These are phyloP conservation scores for Hypoxylon rickii DNA, from an alignment of 495 filamentous ascomycete species.

Conservation along the genomic window DNA sequence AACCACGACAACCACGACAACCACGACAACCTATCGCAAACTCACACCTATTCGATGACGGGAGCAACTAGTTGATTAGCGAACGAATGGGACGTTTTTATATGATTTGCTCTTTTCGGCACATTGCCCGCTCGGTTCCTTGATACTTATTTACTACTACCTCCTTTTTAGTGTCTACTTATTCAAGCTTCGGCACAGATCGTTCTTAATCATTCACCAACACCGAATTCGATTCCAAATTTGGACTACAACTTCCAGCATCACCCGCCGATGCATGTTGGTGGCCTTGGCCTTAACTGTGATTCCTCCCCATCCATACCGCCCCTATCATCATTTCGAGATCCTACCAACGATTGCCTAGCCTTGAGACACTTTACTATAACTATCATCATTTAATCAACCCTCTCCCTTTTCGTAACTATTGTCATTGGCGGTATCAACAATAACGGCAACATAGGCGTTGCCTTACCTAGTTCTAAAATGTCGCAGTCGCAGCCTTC, in stretches of 20 bases:
- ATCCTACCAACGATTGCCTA: background rate
- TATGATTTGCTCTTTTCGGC: background rate
- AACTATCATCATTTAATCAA: constrained; percentile 15
- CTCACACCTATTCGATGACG: too few relatives aligned
- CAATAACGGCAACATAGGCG: constrained; percentile 51
- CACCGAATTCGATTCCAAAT: too few relatives aligned
- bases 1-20: too few relatives aligned
- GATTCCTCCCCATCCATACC: constrained; percentile 21
- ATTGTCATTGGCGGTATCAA: constrained; percentile 44
- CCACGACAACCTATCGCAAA: too few relatives aligned
- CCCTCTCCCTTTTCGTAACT: constrained; percentile 16
- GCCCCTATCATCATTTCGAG: constrained; percentile 6
- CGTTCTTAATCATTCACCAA: too few relatives aligned
- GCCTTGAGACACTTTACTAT: background rate
- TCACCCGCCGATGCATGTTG: background rate
- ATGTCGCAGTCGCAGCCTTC: constrained; percentile 53
- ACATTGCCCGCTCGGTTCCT: too few relatives aligned
- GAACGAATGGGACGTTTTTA: too few relatives aligned
- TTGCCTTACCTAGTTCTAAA: constrained; percentile 39
- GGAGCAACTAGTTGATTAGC: too few relatives aligned
- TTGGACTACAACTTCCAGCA: too few relatives aligned
- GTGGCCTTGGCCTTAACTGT: constrained; percentile 25
- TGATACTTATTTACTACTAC: too few relatives aligned
- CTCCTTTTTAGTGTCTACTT: too few relatives aligned
- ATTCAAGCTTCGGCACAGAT: too few relatives aligned